Percentiles rank a stretch among this genome's conserved stretches.
These are phyloP conservation scores for Torulaspora pretoriensis DNA, from an alignment of 1,139 yeast genomes.

Conservation along the genomic window DNA sequence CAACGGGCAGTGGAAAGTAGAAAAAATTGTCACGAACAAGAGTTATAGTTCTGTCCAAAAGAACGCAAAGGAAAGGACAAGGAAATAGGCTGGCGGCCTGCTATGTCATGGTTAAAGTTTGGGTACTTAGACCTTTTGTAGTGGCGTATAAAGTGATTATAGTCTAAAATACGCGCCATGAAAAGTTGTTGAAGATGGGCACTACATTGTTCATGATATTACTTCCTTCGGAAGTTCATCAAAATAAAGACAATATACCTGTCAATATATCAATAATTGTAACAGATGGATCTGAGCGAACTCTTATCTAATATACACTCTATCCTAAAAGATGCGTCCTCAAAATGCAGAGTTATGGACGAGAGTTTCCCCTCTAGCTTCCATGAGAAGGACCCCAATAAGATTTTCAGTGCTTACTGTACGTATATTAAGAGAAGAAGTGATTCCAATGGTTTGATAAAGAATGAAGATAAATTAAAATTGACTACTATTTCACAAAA, in stretches of 20 bases:
- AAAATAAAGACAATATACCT: not conserved
- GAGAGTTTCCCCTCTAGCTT: constrained; percentile 46
- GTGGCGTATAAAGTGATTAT: not conserved
- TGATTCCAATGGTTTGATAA: constrained; percentile 28
- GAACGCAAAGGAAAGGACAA: constrained; percentile 11
- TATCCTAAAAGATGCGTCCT: constrained; percentile 30
- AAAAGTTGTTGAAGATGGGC: not conserved
- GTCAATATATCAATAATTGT: not conserved
- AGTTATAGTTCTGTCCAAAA: constrained; percentile 17
- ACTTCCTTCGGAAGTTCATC: not conserved
- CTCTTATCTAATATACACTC: constrained; percentile 22
- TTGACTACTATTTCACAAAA: constrained; percentile 38
- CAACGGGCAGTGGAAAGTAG: constrained; percentile 56
- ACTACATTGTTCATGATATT: not conserved
- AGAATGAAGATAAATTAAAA: constrained; percentile 24
- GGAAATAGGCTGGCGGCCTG: not conserved
- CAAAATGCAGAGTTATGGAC: constrained; percentile 39
- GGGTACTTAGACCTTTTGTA: not conserved
- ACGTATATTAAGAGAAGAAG: constrained; percentile 34
- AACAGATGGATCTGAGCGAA: constrained; percentile 12
- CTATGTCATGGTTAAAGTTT: too few species aligned
- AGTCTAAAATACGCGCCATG: not conserved
- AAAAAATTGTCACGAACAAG: constrained; percentile 32
- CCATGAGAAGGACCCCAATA: constrained; percentile 43
- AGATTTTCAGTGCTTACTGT: constrained; percentile 44